Conservation (phyloP, 1,284 basidiomycete genomes). For the Cryptococcus sp. region DNA sequence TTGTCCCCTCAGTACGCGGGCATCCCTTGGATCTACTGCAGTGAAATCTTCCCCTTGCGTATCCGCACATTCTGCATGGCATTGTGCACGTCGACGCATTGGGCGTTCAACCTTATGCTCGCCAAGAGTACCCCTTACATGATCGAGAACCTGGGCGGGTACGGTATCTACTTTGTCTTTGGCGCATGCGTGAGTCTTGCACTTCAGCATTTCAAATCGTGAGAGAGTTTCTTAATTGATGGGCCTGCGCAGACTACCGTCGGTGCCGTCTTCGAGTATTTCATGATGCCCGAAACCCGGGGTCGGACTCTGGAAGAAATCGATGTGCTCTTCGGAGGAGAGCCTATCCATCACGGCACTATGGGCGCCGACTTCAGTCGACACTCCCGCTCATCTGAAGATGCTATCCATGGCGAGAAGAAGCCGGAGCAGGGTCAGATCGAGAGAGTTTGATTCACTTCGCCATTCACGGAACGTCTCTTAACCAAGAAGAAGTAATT, state of each 20-base stretch:
- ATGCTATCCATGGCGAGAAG: no score
- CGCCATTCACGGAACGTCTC: no score
- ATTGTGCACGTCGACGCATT: conserved; percentile 26
- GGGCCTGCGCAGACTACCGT: conserved; percentile 9
- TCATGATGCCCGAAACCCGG: conserved; percentile 49
- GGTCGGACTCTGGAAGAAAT: conserved; percentile 52
- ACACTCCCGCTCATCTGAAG: no score
- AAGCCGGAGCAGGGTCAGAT: no score
- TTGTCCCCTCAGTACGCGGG: conserved; percentile 19
- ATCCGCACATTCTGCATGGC: conserved; percentile 25
- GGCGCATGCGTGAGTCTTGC: conserved; percentile 27
- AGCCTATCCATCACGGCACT: no score
- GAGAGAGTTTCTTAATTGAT: no score
- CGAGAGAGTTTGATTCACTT: no score
- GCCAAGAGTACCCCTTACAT: conserved; percentile 26
- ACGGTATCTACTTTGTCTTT: conserved; percentile 23
- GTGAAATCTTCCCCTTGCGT: conserved; percentile 28
- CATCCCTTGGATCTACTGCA: conserved; percentile 32
- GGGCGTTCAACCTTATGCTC: conserved; percentile 30
- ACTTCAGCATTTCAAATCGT: no score
- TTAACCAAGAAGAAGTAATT: no score
- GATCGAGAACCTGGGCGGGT: conserved; percentile 10
- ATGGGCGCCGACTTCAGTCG: no score
- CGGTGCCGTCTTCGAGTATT: conserved; percentile 7
- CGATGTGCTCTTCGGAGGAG: conserved; percentile 37